Base-by-base conservation (phyloP, 1,284 basidiomycete genomes). In the Mycena citricolor region DNA sequence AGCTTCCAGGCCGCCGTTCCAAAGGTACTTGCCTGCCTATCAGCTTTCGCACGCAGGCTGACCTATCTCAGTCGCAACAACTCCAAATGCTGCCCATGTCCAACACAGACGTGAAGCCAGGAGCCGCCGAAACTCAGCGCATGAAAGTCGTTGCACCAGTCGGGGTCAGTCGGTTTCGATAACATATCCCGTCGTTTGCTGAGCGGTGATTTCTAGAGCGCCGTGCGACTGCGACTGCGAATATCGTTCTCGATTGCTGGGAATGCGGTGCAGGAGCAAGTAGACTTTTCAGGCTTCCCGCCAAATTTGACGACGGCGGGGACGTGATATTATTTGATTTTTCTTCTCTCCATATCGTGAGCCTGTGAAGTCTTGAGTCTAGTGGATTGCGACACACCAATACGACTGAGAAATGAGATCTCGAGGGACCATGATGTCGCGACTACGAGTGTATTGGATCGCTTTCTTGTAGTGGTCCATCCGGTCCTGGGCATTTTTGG, bases 1-100 rank as follows among this genome's bases (percentile, higher is more conserved):
- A 93, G 86, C 62, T 97, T 99, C 74, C 95, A 99, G 65, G 97
- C 94, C 32, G 97, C 97, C 4, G 97, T 99, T 8, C 97, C 97
- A 4, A 97, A 94, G 78, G 92, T 93, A 51, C 48, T 67, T 61
- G 16, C 32, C 20, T 34, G 8, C 20, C 13, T 44, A 14, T 39
- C 13, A 4, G 2, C 32, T 44, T 25, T 6, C 19, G 40, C n/a
- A 31, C 26, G 38, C 13, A 30, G 19, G 42, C 17, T 13, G 39
- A 42, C n/a, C 32, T 43, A 14, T 38, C 33, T 4, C 59, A 97
- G 93, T 93, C 93, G 0, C 95, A 98, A 70, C 94, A 97, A 63
- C 66, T 99, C 46, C 94, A 98, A 63, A 99, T 99, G 95, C 78
- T 94, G 47, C 91, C 95, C 5, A 98, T 99, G 84, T 94, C 92